A percentile compares a stretch with the other conserved stretches of the same genome.
Conservation (phyloP, 805 yeast species). For the Candida patagonica region DNA sequence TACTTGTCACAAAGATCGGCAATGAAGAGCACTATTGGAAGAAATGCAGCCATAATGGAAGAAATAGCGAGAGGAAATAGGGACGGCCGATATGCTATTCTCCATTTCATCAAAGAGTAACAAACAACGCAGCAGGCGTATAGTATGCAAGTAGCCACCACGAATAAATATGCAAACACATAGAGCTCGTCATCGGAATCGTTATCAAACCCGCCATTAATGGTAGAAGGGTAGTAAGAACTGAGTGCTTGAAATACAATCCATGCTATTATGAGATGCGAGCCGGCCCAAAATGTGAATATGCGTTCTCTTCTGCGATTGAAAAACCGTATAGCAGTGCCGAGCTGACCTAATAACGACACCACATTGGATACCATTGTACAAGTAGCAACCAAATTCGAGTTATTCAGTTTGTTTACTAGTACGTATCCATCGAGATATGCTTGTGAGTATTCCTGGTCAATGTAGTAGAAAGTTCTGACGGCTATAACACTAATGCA, state of each 20-base stretch:
- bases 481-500: background rate
- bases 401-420: constrained; percentile 5
- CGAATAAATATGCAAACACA: constrained; percentile 19
- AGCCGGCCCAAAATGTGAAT: constrained; percentile 13
- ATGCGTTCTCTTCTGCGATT: constrained; percentile 14
- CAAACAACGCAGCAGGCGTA: constrained; percentile 14
- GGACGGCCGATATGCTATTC: constrained; percentile 12
- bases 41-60: constrained; percentile 10
- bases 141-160: constrained; percentile 16
- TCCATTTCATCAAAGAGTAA: constrained; percentile 13
- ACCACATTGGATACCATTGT: constrained; percentile 4
- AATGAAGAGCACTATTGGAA: constrained; percentile 16
- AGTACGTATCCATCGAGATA: constrained; percentile 12
- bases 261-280: constrained; percentile 7
- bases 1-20: constrained; percentile 13
- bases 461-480: background rate
- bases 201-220: constrained; percentile 6
- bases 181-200: constrained; percentile 15
- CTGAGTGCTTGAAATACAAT: constrained; percentile 10
- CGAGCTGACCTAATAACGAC: constrained; percentile 13
- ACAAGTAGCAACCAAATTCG: constrained; percentile 1
- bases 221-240: constrained; percentile 7
- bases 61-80: constrained; percentile 10
- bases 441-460: constrained; percentile 8
- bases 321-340: constrained; percentile 13